Base-by-base conservation (phyloP, 2,329 filamentous ascomycete species). In the Nemania sp. region DNA sequence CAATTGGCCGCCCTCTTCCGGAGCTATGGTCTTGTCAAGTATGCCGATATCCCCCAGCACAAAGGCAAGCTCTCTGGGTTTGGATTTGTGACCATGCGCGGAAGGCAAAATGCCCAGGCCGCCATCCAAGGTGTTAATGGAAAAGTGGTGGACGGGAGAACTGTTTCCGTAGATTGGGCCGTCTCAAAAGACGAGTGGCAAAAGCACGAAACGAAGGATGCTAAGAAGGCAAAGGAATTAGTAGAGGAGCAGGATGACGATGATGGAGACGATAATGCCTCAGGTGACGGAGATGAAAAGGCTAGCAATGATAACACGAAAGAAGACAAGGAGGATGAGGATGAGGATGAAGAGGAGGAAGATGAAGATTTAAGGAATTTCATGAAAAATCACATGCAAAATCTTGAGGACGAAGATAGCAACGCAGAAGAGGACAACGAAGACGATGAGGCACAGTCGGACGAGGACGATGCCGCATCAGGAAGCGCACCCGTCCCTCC, bases 161-260 rank as follows among this genome's bases (percentile, higher is more conserved):
- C 90, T 8, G 81, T 99, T 68, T 96, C 95, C 29, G 96, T 99
- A 6, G 96, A 99, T 81, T 99, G 93, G 93, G 95, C 97, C 35
- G 94, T 98, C 3, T 93, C 98, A 68, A 97, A 97, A 82, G 87
- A 90, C 49, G 89, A 91, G 6, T 99, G 93, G 93, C 88, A 94
- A 70, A 86, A 89, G 69, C 84, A 94, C 53, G 74, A 75, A 26
- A 79, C 66, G 22, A 70, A 72, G 13, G 73, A 74, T 3, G 70
- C 73, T 5, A 79, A 79, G 11, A 78, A 11, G 18, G 5, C 20
- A 29, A 54, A 66, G 11, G 41, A 65, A 20, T 11, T 29, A 8
- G 45, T 5, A 47, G 45, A 51, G 4, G 79, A 79, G 15, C 79
- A 43, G 79, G 72, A 78, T 77, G 60, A 80, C 13, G 35, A 41